Percentiles rank a stretch among this genome's conserved stretches.
phyloP scores from a whole-genome alignment of 331 rosid genomes.

The Arachis monticola region DNA sequence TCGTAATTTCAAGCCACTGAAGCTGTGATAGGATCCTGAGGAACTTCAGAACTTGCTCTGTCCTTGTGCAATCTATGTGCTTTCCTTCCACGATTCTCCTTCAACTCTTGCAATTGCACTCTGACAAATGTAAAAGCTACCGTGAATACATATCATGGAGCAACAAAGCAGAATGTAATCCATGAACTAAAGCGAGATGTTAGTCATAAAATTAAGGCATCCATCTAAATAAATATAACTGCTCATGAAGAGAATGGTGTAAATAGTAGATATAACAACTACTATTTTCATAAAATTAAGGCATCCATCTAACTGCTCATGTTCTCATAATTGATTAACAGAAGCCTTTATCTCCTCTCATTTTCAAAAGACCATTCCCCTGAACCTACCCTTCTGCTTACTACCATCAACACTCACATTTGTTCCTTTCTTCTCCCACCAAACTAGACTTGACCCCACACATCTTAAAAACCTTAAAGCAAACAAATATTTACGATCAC shows the following conservation, averaged over 20 bases:
- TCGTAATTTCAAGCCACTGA: constrained; percentile 44
- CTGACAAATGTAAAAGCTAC: constrained; percentile 73
- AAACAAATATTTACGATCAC: constrained; percentile 23
- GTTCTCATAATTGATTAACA: constrained; percentile 43
- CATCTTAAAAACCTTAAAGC: constrained; percentile 38
- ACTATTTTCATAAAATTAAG: too few species aligned
- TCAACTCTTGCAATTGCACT: constrained; percentile 55
- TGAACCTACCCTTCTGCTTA: constrained; percentile 45
- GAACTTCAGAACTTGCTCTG: constrained; percentile 52
- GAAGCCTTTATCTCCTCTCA: constrained; percentile 33
- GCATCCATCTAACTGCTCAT: constrained; percentile 16
- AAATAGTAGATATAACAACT: too few species aligned
- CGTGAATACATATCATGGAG: constrained; percentile 37
- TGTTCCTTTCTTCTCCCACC: constrained; percentile 44
- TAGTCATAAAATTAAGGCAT: constrained; percentile 6
- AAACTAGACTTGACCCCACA: constrained; percentile 48
- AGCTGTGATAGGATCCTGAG: constrained; percentile 42
- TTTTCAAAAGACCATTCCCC: constrained; percentile 60
- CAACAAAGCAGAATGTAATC: neutral
- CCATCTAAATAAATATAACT: too few species aligned
- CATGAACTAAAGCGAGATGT: constrained; percentile 4
- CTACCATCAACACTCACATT: constrained; percentile 44
- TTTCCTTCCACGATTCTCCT: constrained; percentile 40
- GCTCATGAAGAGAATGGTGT: too few species aligned
- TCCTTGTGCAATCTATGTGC: constrained; percentile 39